These are phyloP conservation scores for Clitoria ternatea DNA, from an alignment of 306 rosid genomes.

Conservation along the genomic window DNA sequence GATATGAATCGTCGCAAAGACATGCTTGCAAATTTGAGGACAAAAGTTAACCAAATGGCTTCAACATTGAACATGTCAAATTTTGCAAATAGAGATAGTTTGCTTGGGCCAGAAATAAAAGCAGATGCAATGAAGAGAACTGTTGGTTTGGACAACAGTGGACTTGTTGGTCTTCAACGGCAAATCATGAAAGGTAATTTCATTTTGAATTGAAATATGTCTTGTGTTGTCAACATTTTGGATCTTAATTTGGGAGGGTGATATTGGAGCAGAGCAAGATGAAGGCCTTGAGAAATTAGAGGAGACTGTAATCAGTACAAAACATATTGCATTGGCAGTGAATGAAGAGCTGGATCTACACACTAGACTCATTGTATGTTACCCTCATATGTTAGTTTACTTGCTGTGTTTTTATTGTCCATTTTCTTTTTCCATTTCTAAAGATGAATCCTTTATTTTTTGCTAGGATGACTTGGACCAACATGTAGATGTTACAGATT, in stretches of 20 bases:
- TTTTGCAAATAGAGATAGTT: slow-evolving; percentile 87
- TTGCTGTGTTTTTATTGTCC: neutral
- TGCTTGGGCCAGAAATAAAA: slow-evolving; percentile 90
- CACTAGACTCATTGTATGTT: slow-evolving; percentile 84
- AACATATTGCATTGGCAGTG: slow-evolving; percentile 98
- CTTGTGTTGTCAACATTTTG: slow-evolving; percentile 20
- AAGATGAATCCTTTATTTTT: slow-evolving; percentile 4
- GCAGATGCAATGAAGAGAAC: slow-evolving; percentile 78
- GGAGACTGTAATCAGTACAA: slow-evolving; percentile 86
- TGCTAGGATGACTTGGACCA: slow-evolving; percentile 93
- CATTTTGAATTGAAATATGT: slow-evolving; percentile 26
- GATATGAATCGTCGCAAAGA: slow-evolving; percentile 98
- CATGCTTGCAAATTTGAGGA: slow-evolving; percentile 63
- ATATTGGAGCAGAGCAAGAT: slow-evolving; percentile 80
- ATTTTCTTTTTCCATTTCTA: slow-evolving; percentile 3
- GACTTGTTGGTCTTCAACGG: slow-evolving; percentile 83
- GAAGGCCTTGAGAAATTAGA: slow-evolving; percentile 95
- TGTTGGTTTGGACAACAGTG: slow-evolving; percentile 76
- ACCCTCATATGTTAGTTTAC: neutral
- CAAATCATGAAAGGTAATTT: slow-evolving; percentile 79
- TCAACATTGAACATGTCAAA: slow-evolving; percentile 76
- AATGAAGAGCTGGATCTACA: slow-evolving; percentile 92
- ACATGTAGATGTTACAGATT: slow-evolving; percentile 89
- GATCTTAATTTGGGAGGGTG: slow-evolving; percentile 25
- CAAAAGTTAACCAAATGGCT: slow-evolving; percentile 89